phyloP scores from a whole-genome alignment of 305 asterid species.

The Ilex paraguariensis region DNA sequence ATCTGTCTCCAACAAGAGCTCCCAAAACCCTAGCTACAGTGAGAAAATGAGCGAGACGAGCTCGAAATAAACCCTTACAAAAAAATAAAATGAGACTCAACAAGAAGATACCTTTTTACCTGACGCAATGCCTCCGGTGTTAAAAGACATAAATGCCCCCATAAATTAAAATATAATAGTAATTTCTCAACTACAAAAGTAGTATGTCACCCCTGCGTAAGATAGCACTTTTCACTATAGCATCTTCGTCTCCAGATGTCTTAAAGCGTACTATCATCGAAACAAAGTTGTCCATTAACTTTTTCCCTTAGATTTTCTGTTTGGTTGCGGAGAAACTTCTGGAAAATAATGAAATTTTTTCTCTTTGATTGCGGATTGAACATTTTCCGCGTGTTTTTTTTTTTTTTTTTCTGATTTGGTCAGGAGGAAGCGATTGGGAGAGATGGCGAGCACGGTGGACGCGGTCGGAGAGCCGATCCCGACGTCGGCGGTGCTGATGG shows the following conservation, averaged over 20 bases:
- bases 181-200: background rate
- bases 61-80: too few relatives aligned
- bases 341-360: background rate
- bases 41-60: too few relatives aligned
- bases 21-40: too few relatives aligned
- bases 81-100: too few relatives aligned
- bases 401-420: background rate
- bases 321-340: background rate
- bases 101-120: too few relatives aligned
- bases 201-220: background rate
- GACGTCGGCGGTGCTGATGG: slow-evolving; percentile 69
- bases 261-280: too few relatives aligned
- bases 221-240: background rate
- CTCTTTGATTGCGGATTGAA: background rate
- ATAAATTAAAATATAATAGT: background rate
- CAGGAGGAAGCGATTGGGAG: background rate
- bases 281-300: too few relatives aligned
- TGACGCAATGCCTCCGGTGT: too few relatives aligned
- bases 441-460: slow-evolving; percentile 53
- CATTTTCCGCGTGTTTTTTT: background rate
- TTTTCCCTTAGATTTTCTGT: background rate
- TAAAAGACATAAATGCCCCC: too few relatives aligned
- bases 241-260: background rate
- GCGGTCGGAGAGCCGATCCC: slow-evolving; percentile 64
- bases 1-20: too few relatives aligned